These are phyloP conservation scores for Ophiostoma tasmaniense DNA, from an alignment of 2,329 filamentous ascomycete species.

Conservation along the genomic window DNA sequence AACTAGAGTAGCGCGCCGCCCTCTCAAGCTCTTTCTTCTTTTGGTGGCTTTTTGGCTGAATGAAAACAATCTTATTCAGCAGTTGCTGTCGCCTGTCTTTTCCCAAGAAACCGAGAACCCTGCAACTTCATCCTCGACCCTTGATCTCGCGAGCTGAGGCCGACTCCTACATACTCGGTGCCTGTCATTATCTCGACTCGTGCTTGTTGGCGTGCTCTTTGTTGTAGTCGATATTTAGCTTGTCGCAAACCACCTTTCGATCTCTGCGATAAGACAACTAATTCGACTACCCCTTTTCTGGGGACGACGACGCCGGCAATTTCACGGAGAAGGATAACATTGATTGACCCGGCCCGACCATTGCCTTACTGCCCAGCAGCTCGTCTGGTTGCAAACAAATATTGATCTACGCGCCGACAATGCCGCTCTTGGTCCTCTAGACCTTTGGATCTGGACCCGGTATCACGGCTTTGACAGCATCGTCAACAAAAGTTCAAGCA, in stretches of 20 bases:
- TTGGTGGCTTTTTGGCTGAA: background rate
- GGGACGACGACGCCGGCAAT: background rate
- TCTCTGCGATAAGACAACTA: background rate
- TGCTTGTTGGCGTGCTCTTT: background rate
- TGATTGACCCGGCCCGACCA: background rate
- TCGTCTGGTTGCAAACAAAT: background rate
- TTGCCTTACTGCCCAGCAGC: background rate
- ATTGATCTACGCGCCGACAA: constrained; percentile 1
- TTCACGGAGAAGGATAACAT: background rate
- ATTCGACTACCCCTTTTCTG: background rate
- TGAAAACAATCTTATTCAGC: background rate
- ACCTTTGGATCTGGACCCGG: background rate
- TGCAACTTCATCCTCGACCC: background rate
- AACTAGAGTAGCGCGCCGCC: background rate
- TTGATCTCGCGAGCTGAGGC: background rate
- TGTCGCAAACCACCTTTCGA: background rate
- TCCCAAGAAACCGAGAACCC: background rate
- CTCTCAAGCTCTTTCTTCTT: constrained; percentile 1
- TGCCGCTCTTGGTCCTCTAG: constrained; percentile 7
- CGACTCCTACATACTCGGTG: background rate
- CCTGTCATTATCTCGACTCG: background rate
- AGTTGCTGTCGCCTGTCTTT: background rate
- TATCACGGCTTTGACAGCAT: background rate
- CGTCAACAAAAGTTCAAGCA: background rate
- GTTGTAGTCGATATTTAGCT: background rate